phyloP scores from a whole-genome alignment of 805 yeast genomes.

The Ogataea philodendri region DNA sequence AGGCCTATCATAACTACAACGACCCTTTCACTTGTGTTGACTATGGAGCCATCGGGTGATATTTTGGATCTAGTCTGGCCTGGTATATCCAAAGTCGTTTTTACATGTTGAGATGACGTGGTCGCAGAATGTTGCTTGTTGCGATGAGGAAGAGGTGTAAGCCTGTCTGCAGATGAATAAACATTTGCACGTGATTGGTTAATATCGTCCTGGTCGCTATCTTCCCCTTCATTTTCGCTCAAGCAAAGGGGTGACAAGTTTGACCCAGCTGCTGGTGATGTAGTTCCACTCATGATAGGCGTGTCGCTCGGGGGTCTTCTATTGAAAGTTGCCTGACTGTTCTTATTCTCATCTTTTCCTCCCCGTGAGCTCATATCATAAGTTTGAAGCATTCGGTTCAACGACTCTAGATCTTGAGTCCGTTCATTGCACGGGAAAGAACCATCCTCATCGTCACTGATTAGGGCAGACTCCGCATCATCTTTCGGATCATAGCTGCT shows the following conservation, averaged over 20 bases:
- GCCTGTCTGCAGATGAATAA: no score
- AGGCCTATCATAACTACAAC: slow-evolving; percentile 96
- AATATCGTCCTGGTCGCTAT: slow-evolving; percentile 2
- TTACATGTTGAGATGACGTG: slow-evolving; percentile 5
- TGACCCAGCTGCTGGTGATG: slow-evolving; percentile 45
- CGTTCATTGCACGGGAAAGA: neutral
- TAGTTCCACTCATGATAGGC: slow-evolving; percentile 56
- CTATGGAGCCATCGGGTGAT: slow-evolving; percentile 71
- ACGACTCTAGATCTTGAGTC: neutral
- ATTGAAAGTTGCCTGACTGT: slow-evolving; percentile 43
- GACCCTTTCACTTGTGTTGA: slow-evolving; percentile 60
- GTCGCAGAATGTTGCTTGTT: no score
- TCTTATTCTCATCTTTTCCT: neutral
- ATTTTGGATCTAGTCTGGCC: slow-evolving; percentile 82
- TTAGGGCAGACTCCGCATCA: slow-evolving; percentile 26
- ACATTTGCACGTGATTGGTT: no score
- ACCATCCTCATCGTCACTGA: slow-evolving; percentile 22
- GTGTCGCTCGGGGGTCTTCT: slow-evolving; percentile 75
- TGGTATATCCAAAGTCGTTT: slow-evolving; percentile 84
- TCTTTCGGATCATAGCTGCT: no score
- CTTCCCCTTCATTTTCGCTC: slow-evolving; percentile 32
- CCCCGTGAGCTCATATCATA: slow-evolving; percentile 8
- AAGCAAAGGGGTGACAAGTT: slow-evolving; percentile 26
- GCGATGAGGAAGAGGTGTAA: no score
- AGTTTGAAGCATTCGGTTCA: slow-evolving; percentile 9